Conservation (phyloP, 805 yeast species). For the Kurtzmaniella cleridarum region DNA sequence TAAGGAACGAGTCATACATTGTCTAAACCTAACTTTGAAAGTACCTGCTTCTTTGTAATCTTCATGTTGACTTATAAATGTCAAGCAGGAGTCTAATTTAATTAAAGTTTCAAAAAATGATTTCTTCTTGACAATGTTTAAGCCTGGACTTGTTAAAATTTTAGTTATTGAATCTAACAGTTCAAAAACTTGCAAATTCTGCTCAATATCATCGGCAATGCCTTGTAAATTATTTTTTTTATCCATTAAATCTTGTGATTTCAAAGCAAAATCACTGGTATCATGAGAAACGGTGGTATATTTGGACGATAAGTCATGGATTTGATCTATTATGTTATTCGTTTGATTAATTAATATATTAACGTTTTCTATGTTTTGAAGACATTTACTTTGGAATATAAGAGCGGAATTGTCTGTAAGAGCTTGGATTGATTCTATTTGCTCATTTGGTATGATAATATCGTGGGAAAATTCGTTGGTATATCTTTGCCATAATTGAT, state of each 20-base stretch:
- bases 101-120: constrained; percentile 36
- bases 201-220: constrained; percentile 41
- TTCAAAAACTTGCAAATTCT: constrained; percentile 57
- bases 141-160: constrained; percentile 60
- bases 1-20: constrained; percentile 76
- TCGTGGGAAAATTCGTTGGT: constrained; percentile 38
- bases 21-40: constrained; percentile 69
- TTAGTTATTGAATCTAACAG: constrained; percentile 65
- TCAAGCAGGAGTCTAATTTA: constrained; percentile 62
- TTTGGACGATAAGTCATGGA: constrained; percentile 44
- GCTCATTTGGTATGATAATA: constrained; percentile 32
- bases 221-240: constrained; percentile 39
- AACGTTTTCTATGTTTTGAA: constrained; percentile 17
- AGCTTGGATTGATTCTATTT: constrained; percentile 36
- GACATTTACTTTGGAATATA: constrained; percentile 32
- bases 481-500: constrained; percentile 26
- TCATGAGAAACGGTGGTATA: constrained; percentile 57
- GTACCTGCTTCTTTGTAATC: constrained; percentile 62
- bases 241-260: constrained; percentile 46
- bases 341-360: constrained; percentile 41
- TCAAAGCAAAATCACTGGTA: constrained; percentile 58
- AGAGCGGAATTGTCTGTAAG: constrained; percentile 26
- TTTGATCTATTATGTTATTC: constrained; percentile 34
- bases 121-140: constrained; percentile 56
- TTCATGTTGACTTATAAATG: constrained; percentile 47